Conservation (phyloP, 164 flowering plant species). For the Magnolia officinalis region DNA sequence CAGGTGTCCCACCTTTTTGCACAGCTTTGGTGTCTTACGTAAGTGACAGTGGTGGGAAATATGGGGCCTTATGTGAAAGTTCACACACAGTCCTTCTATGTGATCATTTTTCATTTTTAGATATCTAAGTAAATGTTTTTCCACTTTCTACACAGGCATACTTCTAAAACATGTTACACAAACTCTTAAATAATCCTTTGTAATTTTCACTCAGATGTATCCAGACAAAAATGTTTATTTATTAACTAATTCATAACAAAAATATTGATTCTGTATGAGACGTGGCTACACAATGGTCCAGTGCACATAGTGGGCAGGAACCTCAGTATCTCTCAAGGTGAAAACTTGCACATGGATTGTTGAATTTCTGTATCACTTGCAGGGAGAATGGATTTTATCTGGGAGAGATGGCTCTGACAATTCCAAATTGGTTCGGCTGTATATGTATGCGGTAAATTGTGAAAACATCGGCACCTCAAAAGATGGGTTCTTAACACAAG, state of each 20-base stretch:
- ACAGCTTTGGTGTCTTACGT: too few relatives aligned
- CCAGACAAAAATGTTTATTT: not conserved
- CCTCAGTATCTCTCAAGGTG: not conserved
- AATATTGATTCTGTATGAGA: not conserved
- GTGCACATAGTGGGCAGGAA: not conserved
- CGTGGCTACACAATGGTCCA: not conserved
- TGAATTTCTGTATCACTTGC: conserved; percentile 11
- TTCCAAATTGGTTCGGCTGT: conserved; percentile 54
- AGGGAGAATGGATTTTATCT: conserved; percentile 97
- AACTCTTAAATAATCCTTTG: not conserved
- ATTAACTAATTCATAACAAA: not conserved
- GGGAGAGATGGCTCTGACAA: conserved; percentile 47
- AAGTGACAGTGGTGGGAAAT: too few relatives aligned
- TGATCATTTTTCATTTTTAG: not conserved
- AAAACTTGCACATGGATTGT: not conserved
- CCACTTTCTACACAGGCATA: not conserved
- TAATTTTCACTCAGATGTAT: not conserved
- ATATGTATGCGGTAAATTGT: conserved; percentile 73
- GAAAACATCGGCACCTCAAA: conserved; percentile 62
- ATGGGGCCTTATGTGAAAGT: too few relatives aligned
- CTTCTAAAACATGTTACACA: not conserved
- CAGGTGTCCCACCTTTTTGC: too few relatives aligned
- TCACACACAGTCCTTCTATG: not conserved
- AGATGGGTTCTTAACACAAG: conserved; percentile 75
- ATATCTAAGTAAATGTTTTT: not conserved